These are phyloP conservation scores for Niveomyces coronatus DNA, from an alignment of 2,329 filamentous ascomycete genomes.

Conservation along the genomic window DNA sequence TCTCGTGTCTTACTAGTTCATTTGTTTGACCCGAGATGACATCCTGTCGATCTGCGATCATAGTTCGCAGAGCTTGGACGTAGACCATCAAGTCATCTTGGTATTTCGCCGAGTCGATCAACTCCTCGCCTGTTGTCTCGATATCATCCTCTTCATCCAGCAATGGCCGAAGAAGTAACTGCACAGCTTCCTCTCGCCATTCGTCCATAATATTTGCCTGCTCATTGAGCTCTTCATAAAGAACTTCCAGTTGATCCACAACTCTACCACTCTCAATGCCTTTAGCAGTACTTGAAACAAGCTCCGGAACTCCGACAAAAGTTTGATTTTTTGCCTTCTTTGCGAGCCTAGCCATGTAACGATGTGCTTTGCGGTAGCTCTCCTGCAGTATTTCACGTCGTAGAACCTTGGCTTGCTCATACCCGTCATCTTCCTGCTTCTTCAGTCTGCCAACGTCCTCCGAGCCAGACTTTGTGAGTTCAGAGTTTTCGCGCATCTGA, in stretches of 20 bases:
- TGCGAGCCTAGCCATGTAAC: conserved; percentile 52
- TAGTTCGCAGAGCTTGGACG: conserved; percentile 64
- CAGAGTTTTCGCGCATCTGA: conserved; percentile 65
- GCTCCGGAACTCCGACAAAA: conserved; percentile 53
- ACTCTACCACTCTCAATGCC: conserved; percentile 66
- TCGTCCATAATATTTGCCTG: conserved; percentile 62
- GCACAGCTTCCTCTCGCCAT: conserved; percentile 64
- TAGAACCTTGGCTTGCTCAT: conserved; percentile 67
- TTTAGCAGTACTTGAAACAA: conserved; percentile 37
- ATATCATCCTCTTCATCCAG: conserved; percentile 69
- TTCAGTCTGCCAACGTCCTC: conserved; percentile 58
- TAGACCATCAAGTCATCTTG: conserved; percentile 88
- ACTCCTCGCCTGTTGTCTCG: conserved; percentile 81
- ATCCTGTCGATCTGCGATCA: conserved; percentile 69
- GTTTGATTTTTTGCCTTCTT: conserved; percentile 39
- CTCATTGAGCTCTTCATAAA: conserved; percentile 57
- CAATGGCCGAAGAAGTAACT: conserved; percentile 62
- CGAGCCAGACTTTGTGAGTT: conserved; percentile 54
- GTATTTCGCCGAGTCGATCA: conserved; percentile 73
- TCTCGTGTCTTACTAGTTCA: conserved; percentile 62
- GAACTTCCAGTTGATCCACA: conserved; percentile 52
- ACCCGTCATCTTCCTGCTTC: conserved; percentile 58
- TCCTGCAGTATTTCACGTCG: conserved; percentile 68
- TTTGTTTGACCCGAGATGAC: conserved; percentile 71
- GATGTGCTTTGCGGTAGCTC: conserved; percentile 23